Conservation (phyloP, 345 rosid genomes). For the Eutrema heterophyllum region DNA sequence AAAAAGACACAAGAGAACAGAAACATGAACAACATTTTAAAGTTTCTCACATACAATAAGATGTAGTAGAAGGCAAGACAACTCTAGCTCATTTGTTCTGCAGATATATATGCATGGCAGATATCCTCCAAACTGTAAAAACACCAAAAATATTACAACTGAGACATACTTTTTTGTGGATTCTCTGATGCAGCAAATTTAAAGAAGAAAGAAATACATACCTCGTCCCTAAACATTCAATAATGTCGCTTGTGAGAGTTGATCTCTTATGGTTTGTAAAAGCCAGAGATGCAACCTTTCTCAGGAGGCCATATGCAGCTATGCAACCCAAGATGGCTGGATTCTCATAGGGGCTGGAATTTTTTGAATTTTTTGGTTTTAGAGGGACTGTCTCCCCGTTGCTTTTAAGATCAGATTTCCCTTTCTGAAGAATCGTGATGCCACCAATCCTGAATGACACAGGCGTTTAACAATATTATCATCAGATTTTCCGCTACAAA, state of each 20-base stretch:
- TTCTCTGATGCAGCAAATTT: background rate
- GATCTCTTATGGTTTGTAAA: conserved; percentile 63
- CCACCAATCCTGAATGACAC: too few relatives aligned
- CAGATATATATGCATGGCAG: conserved; percentile 45
- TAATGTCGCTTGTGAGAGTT: conserved; percentile 80
- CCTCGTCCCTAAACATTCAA: conserved; percentile 75
- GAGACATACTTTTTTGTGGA: background rate
- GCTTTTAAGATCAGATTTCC: conserved; percentile 74
- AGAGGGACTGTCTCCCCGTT: conserved; percentile 70
- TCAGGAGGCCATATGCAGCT: conserved; percentile 77
- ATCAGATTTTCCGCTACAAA: too few relatives aligned
- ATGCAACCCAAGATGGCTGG: conserved; percentile 82
- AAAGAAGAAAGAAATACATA: conserved; percentile 18
- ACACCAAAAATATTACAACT: background rate
- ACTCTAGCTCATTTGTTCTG: conserved; percentile 3
- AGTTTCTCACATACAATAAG: background rate
- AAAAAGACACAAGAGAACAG: background rate
- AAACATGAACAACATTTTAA: background rate
- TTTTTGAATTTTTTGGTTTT: too few relatives aligned
- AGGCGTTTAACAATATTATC: too few relatives aligned
- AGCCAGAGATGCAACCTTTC: conserved; percentile 85
- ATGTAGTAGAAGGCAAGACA: conserved; percentile 2
- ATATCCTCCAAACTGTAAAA: conserved; percentile 61
- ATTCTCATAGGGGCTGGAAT: conserved; percentile 29
- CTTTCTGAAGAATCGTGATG: too few relatives aligned